phyloP scores from a whole-genome alignment of 2,329 filamentous ascomycete genomes.

The Cadophora luteo-olivacea region DNA sequence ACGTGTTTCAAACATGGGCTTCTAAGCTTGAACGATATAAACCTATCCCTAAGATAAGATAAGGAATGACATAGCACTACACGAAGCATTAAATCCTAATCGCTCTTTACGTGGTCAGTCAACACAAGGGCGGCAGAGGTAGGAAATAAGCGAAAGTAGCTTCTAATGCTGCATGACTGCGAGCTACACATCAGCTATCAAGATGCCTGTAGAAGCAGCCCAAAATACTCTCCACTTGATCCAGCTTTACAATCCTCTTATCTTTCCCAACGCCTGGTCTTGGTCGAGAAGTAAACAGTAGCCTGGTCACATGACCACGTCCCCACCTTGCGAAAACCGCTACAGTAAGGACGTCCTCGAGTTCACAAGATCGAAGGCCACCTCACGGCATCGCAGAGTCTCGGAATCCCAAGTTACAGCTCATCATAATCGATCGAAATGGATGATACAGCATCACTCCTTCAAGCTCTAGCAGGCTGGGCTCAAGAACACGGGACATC shows the following conservation, averaged over 20 bases:
- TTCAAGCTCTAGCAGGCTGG: constrained; percentile 50
- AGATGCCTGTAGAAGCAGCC: background rate
- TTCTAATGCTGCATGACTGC: background rate
- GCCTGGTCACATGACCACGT: background rate
- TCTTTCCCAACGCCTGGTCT: background rate
- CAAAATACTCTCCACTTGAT: background rate
- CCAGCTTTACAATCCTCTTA: background rate
- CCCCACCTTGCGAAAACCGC: background rate
- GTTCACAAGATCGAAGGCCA: background rate
- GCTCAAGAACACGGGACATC: constrained; percentile 52
- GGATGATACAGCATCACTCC: background rate
- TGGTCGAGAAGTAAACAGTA: background rate
- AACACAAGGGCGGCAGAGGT: background rate
- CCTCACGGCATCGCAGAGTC: background rate
- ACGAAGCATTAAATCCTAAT: background rate
- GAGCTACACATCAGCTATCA: background rate
- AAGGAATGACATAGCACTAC: no score
- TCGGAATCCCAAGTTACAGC: background rate
- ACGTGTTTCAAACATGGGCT: no score
- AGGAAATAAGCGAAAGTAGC: background rate
- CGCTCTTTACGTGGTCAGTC: background rate
- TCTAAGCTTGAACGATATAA: no score
- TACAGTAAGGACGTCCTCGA: background rate
- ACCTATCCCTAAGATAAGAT: no score
- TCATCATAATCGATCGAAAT: background rate